Evolutionary conservation across 306 rosid genomes (phyloP).

Genomic region (Gastrolobium villosum): DNA sequence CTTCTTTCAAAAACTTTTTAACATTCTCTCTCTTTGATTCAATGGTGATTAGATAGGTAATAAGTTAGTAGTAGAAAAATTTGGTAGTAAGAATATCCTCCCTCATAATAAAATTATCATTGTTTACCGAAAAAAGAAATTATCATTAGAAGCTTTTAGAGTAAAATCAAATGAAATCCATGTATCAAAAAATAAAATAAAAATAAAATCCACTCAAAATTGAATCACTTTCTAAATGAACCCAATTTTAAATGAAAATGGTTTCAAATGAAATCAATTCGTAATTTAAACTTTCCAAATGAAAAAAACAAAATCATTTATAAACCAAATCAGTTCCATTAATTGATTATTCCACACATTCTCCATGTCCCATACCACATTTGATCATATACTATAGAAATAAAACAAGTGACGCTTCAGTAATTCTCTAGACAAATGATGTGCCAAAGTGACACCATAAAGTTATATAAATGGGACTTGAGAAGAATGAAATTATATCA

Average conservation of each 20-base stretch:
- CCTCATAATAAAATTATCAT: not conserved
- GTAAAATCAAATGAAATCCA: not conserved
- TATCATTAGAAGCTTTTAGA: not conserved
- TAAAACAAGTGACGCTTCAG: not conserved
- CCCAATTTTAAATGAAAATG: not conserved
- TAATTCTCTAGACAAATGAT: slow-evolving; percentile 1
- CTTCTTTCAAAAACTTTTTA: too few relatives aligned
- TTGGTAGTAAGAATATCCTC: too few relatives aligned
- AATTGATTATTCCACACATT: not conserved
- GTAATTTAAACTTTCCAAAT: slow-evolving; percentile 12
- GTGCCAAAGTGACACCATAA: slow-evolving; percentile 15
- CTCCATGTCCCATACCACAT: not conserved
- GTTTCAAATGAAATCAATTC: not conserved
- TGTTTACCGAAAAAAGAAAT: too few relatives aligned
- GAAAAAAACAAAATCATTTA: not conserved
- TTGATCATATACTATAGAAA: not conserved
- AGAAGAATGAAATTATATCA: slow-evolving; percentile 36
- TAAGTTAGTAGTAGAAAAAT: too few relatives aligned
- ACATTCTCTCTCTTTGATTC: too few relatives aligned
- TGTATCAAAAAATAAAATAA: not conserved
- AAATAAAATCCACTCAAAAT: not conserved
- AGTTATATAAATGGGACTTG: slow-evolving; percentile 1
- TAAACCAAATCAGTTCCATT: not conserved
- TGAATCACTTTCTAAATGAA: not conserved
- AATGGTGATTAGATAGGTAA: too few relatives aligned